These are phyloP conservation scores for Colletotrichum sp. DNA, from an alignment of 2,329 filamentous ascomycete species.

Conservation along the genomic window DNA sequence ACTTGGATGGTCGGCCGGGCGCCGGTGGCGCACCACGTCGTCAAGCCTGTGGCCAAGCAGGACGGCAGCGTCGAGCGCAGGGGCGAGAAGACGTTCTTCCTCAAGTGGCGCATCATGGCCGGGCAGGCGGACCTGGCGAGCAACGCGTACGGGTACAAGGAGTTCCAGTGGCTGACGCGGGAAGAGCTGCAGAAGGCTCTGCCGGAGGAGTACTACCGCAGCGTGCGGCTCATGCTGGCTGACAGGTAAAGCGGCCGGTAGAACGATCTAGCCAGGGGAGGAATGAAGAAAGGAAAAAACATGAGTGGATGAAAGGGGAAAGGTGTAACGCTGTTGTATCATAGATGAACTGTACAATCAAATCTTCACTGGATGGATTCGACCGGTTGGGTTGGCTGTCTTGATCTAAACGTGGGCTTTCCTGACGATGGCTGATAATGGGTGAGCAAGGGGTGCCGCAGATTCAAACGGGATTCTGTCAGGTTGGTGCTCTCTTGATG, in stretches of 20 bases:
- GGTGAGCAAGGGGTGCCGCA: background rate
- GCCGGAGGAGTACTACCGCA: conserved; percentile 71
- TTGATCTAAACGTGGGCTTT: background rate
- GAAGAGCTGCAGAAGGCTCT: conserved; percentile 81
- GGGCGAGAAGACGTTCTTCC: conserved; percentile 90
- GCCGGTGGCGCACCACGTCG: conserved; percentile 81
- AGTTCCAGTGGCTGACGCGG: conserved; percentile 92
- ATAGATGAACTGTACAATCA: conserved; percentile 37
- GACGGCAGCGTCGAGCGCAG: conserved; percentile 47
- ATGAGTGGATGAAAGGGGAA: conserved; percentile 18
- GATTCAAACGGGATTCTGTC: background rate
- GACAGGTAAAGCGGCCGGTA: conserved; percentile 60
- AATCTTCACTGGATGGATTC: conserved; percentile 11
- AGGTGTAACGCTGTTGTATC: conserved; percentile 37
- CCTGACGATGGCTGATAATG: background rate
- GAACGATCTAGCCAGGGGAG: background rate
- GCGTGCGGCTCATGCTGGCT: conserved; percentile 83
- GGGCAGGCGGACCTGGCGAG: conserved; percentile 84
- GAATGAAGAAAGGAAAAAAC: background rate
- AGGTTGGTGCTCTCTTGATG: background rate
- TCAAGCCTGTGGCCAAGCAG: conserved; percentile 51
- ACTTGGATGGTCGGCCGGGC: conserved; percentile 95
- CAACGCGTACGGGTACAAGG: conserved; percentile 75
- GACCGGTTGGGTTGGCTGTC: background rate
- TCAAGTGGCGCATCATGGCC: conserved; percentile 96